phyloP scores from a whole-genome alignment of 2,329 filamentous ascomycete genomes.

The Sporothrix pseudoabietina region DNA sequence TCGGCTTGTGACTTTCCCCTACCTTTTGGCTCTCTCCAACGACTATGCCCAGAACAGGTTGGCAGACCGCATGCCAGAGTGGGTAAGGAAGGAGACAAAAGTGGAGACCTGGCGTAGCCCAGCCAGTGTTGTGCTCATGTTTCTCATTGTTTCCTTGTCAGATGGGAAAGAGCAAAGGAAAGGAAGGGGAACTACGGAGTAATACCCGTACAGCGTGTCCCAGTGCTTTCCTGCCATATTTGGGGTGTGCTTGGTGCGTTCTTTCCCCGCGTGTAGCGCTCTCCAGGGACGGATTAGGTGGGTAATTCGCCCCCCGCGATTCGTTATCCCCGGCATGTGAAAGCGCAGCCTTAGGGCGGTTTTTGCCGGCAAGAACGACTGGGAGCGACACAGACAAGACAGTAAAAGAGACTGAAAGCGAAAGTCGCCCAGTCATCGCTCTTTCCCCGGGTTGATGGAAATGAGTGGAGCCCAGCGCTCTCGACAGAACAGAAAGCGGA shows the following conservation, averaged over 20 bases:
- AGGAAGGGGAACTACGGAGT: neutral
- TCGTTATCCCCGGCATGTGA: conserved; percentile 22
- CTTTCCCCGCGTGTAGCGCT: conserved; percentile 24
- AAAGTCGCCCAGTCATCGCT: conserved; percentile 7
- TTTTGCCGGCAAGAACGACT: conserved; percentile 8
- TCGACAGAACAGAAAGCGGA: neutral
- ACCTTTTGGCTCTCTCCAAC: neutral
- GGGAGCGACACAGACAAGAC: neutral
- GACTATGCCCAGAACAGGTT: conserved; percentile 20
- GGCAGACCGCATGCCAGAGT: conserved; percentile 3
- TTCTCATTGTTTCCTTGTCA: neutral
- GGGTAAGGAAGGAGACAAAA: neutral
- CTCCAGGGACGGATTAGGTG: conserved; percentile 16
- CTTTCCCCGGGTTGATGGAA: neutral
- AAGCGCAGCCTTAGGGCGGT: conserved; percentile 3
- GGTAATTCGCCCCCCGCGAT: conserved; percentile 21
- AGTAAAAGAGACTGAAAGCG: neutral
- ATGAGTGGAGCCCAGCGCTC: neutral
- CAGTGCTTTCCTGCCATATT: conserved; percentile 13
- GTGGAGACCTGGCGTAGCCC: neutral
- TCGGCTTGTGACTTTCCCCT: conserved; percentile 29
- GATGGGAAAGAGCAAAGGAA: neutral
- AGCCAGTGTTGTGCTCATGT: conserved; percentile 10
- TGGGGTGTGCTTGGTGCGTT: neutral
- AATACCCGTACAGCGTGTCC: neutral